These are phyloP conservation scores for Wickerhamiella hasegawae DNA, from an alignment of 805 yeast genomes.

Conservation along the genomic window DNA sequence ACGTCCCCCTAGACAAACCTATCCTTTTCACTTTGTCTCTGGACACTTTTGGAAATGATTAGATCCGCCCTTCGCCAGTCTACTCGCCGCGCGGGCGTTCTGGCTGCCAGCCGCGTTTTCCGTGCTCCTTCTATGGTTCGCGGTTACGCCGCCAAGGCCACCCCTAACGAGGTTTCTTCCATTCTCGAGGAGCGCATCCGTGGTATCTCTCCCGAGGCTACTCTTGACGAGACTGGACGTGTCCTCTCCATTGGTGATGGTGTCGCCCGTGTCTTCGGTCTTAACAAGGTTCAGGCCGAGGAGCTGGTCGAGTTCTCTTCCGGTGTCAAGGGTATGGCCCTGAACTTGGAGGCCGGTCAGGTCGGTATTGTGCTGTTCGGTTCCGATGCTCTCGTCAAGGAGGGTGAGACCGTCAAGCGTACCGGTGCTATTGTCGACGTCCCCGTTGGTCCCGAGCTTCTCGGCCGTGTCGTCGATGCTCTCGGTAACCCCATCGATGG, in stretches of 20 bases:
- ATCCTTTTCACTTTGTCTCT: slow-evolving; percentile 8
- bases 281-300: slow-evolving; percentile 99
- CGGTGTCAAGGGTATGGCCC: slow-evolving; percentile 99
- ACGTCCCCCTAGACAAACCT: background rate
- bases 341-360: slow-evolving; percentile 99
- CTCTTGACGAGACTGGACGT: slow-evolving; percentile 98
- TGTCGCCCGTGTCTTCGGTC: slow-evolving; percentile 99
- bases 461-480: slow-evolving; percentile 99
- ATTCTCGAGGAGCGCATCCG: slow-evolving; percentile 98
- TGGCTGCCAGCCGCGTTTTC: slow-evolving; percentile 21
- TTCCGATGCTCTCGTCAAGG: slow-evolving; percentile 95
- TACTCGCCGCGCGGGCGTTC: slow-evolving; percentile 23
- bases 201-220: slow-evolving; percentile 95
- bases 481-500: slow-evolving; percentile 99
- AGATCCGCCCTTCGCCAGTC: slow-evolving; percentile 27
- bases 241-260: slow-evolving; percentile 99
- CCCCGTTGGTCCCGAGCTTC: slow-evolving; percentile 93
- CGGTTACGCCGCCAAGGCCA: slow-evolving; percentile 93
- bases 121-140: slow-evolving; percentile 25
- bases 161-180: slow-evolving; percentile 98
- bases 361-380: slow-evolving; percentile 99
- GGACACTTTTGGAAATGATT: slow-evolving; percentile 18
- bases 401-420: slow-evolving; percentile 99
- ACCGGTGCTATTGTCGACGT: slow-evolving; percentile 99
- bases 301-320: slow-evolving; percentile 98